Evolutionary conservation across 2,329 filamentous ascomycete genomes (phyloP), one percentile per base, ranked within the genome.

Genomic region (Cytospora piceicola): DNA sequence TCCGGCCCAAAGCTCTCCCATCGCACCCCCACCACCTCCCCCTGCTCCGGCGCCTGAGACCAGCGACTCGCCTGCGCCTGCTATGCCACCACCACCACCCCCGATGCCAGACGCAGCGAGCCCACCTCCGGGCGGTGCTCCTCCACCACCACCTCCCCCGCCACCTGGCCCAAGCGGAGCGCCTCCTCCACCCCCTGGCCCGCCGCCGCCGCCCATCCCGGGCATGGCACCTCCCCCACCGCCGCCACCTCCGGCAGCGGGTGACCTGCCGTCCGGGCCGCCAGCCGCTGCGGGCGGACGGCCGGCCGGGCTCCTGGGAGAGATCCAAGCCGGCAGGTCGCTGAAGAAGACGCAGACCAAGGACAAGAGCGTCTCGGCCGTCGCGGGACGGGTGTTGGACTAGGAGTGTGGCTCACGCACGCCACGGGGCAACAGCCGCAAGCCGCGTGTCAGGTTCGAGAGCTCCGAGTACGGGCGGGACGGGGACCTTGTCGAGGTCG

Each of bases 321-420:
- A 97, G 75, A 98, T 99, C 68, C 89, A 94, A 74, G 80, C 87
- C 68, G 94, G 95, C 53, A 93, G 78, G 77, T 78, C 88, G 3
- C 80, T 99, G 74, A 93, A 85, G 82, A 98, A 98, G 83, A 93
- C 93, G 29, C 82, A 90, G 76, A 98, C 95, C 0, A 94, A 92
- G 77, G 95, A 99, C 77, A 89, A 89, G 77, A 97, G 94, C 77
- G 78, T 72, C 57, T 85, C 92, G 60, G 77, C 88, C 61, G 82
- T 89, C 65, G 91, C 92, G 27, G 94, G 94, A n/a, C 86, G 88
- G 67, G 94, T 97, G 66, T 77, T 88, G 76, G 81, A 80, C 68
- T 86, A 79, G 63, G 56, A 59, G 42, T 54, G 42, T 22, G 32
- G 22, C 42, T 59, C 53, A 15, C 42, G 42, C 42, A 22, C 42